Percentiles rank a stretch among this genome's conserved stretches.
Conservation (phyloP, 2,329 filamentous ascomycete genomes). For the Rhytidhysteron rufulum region DNA sequence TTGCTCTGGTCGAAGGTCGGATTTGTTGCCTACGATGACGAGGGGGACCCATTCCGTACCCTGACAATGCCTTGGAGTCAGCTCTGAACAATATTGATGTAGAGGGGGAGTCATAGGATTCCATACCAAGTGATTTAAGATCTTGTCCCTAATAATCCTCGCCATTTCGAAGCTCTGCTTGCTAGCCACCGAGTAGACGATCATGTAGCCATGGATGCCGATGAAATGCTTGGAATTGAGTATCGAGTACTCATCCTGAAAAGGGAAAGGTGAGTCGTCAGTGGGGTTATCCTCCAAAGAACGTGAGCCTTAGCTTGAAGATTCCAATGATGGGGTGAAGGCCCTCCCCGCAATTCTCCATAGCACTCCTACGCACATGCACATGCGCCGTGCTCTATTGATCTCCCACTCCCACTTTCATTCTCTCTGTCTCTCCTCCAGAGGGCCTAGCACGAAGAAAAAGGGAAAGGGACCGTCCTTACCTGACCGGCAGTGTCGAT, state of each 20-base stretch:
- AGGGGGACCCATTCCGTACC: slow-evolving; percentile 90
- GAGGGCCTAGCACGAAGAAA: slow-evolving; percentile 1
- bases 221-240: slow-evolving; percentile 99
- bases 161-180: slow-evolving; percentile 97
- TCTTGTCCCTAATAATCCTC: slow-evolving; percentile 92
- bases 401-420: no score
- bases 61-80: slow-evolving; percentile 44
- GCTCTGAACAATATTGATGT: background rate
- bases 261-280: slow-evolving; percentile 1
- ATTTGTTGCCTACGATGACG: slow-evolving; percentile 96
- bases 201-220: slow-evolving; percentile 97
- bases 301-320: slow-evolving; percentile 8
- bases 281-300: background rate
- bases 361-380: no score
- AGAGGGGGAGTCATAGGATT: background rate
- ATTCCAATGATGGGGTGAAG: slow-evolving; percentile 1
- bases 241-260: slow-evolving; percentile 94
- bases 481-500: slow-evolving; percentile 97
- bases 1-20: slow-evolving; percentile 86
- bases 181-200: slow-evolving; percentile 95
- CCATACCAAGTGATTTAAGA: slow-evolving; percentile 86
- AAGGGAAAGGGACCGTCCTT: slow-evolving; percentile 35
- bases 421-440: no score
- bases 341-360: no score
- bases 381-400: no score